Evolutionary conservation across 805 yeast genomes (phyloP).

Genomic region (Saturnispora silvae): DNA sequence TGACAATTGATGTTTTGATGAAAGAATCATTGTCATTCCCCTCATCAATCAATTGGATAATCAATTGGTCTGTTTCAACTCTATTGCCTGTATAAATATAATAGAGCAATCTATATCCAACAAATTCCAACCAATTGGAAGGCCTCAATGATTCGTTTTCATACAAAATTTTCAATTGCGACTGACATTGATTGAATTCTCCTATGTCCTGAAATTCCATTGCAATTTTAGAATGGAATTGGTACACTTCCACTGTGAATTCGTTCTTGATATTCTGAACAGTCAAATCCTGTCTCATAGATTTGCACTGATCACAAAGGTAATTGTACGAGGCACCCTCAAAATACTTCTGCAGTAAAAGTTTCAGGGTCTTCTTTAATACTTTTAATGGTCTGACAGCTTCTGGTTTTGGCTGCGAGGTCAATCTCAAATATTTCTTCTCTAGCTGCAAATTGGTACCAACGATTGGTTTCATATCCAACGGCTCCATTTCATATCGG

Average conservation of each 20-base stretch:
- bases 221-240: conserved; percentile 80
- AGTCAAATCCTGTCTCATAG: conserved; percentile 85
- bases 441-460: conserved; percentile 64
- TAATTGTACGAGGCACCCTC: conserved; percentile 56
- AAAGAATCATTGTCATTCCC: conserved; percentile 15
- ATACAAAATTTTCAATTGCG: conserved; percentile 62
- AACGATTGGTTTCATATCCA: conserved; percentile 25
- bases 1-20: conserved; percentile 25
- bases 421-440: conserved; percentile 70
- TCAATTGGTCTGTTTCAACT: conserved; percentile 40
- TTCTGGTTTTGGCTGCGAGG: conserved; percentile 85
- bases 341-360: conserved; percentile 42
- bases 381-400: conserved; percentile 65
- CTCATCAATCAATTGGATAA: conserved; percentile 16
- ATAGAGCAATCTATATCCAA: conserved; percentile 65
- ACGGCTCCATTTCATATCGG: conserved; percentile 7
- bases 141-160: conserved; percentile 22
- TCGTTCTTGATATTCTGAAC: conserved; percentile 78
- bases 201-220: conserved; percentile 77
- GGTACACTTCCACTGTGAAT: conserved; percentile 72
- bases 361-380: conserved; percentile 44
- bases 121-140: conserved; percentile 47
- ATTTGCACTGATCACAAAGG: conserved; percentile 80
- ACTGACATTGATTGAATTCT: conserved; percentile 91
- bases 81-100: conserved; percentile 61